Evolutionary conservation across 345 rosid species (phyloP).

Genomic region (Moringa oleifera): DNA sequence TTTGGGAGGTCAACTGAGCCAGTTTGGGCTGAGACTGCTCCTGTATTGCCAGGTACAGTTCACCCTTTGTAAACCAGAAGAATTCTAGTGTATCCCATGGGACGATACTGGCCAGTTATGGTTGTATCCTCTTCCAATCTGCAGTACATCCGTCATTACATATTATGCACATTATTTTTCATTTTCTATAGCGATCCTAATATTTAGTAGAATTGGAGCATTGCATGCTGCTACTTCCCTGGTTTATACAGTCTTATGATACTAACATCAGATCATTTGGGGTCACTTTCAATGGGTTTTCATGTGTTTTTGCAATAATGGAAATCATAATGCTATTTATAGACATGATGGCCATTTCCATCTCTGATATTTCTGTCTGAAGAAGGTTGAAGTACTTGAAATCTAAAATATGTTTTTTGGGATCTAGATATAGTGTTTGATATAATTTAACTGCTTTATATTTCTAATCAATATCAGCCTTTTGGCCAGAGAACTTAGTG

Average conservation of each 20-base stretch:
- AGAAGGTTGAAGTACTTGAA: too few species aligned
- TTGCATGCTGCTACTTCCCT: not conserved
- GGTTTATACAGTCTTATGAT: not conserved
- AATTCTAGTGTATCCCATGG: too few species aligned
- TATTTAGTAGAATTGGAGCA: not conserved
- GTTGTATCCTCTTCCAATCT: not conserved
- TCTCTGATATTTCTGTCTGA: not conserved
- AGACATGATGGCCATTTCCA: not conserved
- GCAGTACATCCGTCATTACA: not conserved
- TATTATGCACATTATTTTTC: not conserved
- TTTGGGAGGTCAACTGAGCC: constrained; percentile 94
- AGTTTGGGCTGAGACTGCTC: constrained; percentile 60
- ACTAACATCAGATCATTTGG: not conserved
- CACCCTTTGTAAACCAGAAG: too few species aligned
- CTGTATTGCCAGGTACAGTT: constrained; percentile 91
- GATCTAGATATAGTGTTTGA: too few species aligned
- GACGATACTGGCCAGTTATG: too few species aligned
- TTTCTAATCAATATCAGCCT: too few species aligned
- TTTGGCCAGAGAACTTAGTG: too few species aligned
- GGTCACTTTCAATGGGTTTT: not conserved
- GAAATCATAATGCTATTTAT: not conserved
- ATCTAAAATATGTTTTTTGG: too few species aligned
- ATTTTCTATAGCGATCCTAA: not conserved
- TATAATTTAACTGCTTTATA: too few species aligned
- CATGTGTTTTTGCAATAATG: not conserved